Percentiles rank a stretch among this genome's conserved stretches.
Evolutionary conservation across 2,329 filamentous ascomycete species (phyloP).

Genomic region (Aspergillus versicolor): DNA sequence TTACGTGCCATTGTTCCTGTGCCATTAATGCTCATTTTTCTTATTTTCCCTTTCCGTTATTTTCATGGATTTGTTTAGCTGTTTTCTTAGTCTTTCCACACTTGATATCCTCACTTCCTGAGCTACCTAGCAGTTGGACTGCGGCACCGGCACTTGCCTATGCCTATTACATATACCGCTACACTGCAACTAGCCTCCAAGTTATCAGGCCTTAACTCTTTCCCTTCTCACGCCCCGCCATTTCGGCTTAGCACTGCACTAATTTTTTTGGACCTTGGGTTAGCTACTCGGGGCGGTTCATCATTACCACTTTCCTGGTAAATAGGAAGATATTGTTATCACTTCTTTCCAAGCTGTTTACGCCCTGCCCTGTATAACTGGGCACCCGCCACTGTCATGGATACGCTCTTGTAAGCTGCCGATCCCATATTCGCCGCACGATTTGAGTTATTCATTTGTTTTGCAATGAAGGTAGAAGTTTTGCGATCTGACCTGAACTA

Average conservation of each 20-base stretch:
- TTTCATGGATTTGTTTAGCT: not conserved
- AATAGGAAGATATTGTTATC: not conserved
- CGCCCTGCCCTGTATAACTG: constrained; percentile 8
- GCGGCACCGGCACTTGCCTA: too few relatives aligned
- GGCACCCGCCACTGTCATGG: constrained; percentile 36
- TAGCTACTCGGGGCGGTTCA: constrained; percentile 1
- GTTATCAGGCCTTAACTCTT: constrained; percentile 10
- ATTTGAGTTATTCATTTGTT: not conserved
- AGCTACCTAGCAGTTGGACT: not conserved
- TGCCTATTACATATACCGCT: not conserved
- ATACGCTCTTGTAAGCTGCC: constrained; percentile 48
- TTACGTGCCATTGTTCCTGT: not conserved
- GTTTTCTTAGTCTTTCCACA: not conserved
- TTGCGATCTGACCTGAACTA: constrained; percentile 41
- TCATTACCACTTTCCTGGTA: not conserved
- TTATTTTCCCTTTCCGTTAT: not conserved
- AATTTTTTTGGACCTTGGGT: not conserved
- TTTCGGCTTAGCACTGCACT: not conserved
- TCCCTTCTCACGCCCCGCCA: not conserved
- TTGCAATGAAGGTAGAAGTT: not conserved
- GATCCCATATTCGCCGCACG: not conserved
- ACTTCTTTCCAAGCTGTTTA: not conserved
- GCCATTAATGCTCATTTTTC: not conserved
- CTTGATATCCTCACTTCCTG: not conserved
- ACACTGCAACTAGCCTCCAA: not conserved